A percentile compares a stretch with the other conserved stretches of the same genome.
Conservation (phyloP, 805 yeast species). For the Lipomyces starkeyi region DNA sequence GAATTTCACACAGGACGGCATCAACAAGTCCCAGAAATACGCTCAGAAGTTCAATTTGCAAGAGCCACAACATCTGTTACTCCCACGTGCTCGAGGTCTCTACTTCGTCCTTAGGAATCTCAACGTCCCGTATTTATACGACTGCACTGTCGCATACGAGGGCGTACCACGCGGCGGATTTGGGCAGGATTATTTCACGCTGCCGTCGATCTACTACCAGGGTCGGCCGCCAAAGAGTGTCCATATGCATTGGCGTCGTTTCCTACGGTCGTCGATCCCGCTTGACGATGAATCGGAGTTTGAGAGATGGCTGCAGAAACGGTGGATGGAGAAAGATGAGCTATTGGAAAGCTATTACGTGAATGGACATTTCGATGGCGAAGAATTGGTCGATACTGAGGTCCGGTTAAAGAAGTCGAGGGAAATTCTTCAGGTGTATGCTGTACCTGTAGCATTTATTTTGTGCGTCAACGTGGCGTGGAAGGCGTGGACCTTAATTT, state of each 20-base stretch:
- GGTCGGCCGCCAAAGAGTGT: constrained; percentile 76
- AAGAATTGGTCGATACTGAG: constrained; percentile 30
- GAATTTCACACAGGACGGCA: constrained; percentile 71
- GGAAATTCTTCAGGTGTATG: constrained; percentile 32
- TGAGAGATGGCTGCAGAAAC: constrained; percentile 72
- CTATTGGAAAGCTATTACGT: constrained; percentile 55
- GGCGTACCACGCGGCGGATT: constrained; percentile 66
- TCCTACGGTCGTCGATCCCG: constrained; percentile 68
- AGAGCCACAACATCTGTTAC: constrained; percentile 63
- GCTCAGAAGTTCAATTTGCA: constrained; percentile 56
- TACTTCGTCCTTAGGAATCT: constrained; percentile 67
- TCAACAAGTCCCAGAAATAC: constrained; percentile 60
- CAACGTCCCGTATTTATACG: constrained; percentile 62
- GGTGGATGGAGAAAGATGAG: constrained; percentile 81
- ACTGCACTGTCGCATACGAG: constrained; percentile 81
- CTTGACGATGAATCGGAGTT: constrained; percentile 60
- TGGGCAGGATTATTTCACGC: constrained; percentile 79
- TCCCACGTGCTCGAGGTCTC: constrained; percentile 87
- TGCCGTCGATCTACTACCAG: constrained; percentile 64
- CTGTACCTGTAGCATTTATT: constrained; percentile 27
- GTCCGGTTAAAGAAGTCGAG: constrained; percentile 17
- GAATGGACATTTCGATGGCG: constrained; percentile 39
- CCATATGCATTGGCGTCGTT: constrained; percentile 67
- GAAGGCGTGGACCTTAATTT: constrained; percentile 57
- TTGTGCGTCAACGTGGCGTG: constrained; percentile 33